A percentile compares a stretch with the other conserved stretches of the same genome.
Evolutionary conservation across 75 land plant species (phyloP).

Genomic region (Selaginella moellendorffii): DNA sequence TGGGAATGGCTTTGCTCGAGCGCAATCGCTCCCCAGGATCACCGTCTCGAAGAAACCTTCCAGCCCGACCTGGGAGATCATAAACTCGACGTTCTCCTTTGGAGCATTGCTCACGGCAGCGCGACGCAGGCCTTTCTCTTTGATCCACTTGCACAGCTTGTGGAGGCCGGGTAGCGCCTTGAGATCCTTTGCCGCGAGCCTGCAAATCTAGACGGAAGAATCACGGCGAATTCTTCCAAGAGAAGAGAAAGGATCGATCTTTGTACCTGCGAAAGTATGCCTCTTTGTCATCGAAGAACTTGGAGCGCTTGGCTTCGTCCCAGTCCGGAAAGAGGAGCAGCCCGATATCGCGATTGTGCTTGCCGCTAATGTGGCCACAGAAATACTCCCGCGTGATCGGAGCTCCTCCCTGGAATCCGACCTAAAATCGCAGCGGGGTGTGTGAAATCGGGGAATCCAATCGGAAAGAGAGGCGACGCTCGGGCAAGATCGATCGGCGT

Average conservation of each 20-base stretch:
- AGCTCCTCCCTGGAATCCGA: conserved; percentile 19
- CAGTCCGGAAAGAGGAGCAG: conserved; percentile 15
- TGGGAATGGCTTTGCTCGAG: conserved; percentile 18
- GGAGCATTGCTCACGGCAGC: conserved; percentile 24
- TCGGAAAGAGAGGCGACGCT: background rate
- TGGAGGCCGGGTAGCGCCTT: conserved; percentile 17
- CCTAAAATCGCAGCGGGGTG: conserved; percentile 16
- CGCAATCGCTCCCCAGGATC: conserved; percentile 19
- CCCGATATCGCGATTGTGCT: conserved; percentile 19
- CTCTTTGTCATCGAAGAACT: conserved; percentile 19
- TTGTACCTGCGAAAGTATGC: conserved; percentile 14
- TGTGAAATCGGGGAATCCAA: background rate
- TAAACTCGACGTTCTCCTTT: conserved; percentile 15
- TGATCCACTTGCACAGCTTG: conserved; percentile 10
- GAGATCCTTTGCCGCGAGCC: conserved; percentile 15
- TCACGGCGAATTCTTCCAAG: background rate
- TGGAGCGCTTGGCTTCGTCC: conserved; percentile 15
- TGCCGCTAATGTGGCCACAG: conserved; percentile 19
- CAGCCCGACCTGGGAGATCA: conserved; percentile 1
- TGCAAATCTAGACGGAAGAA: background rate
- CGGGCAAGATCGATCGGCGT: background rate
- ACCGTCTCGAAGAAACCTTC: conserved; percentile 14
- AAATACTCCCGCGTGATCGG: conserved; percentile 19
- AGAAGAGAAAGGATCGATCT: background rate
- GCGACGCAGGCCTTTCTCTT: conserved; percentile 14